Evolutionary conservation across 768 basidiomycete genomes (phyloP).

Genomic region (Auricularia cornea): DNA sequence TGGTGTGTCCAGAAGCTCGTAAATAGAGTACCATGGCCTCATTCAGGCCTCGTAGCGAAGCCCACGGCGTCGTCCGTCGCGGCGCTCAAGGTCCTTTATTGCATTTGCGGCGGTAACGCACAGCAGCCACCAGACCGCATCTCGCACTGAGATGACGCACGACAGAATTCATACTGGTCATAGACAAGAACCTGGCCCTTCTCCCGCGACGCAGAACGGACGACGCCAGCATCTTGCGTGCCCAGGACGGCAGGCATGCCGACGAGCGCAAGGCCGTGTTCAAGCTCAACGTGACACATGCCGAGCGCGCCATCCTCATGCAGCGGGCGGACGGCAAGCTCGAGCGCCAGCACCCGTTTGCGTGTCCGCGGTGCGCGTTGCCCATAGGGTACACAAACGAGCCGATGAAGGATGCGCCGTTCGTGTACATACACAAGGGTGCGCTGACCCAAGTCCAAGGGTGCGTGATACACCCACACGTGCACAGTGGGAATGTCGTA

Average conservation of each 20-base stretch:
- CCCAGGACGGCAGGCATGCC: constrained; percentile 48
- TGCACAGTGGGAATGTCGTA: too few species aligned
- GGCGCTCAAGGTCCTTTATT: constrained; percentile 50
- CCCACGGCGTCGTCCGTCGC: constrained; percentile 74
- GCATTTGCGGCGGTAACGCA: constrained; percentile 85
- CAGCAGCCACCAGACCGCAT: constrained; percentile 36
- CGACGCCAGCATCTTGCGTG: constrained; percentile 70
- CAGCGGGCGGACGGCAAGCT: constrained; percentile 49
- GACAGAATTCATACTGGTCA: constrained; percentile 41
- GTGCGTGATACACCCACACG: too few species aligned
- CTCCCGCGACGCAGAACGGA: constrained; percentile 72
- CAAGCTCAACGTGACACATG: constrained; percentile 72
- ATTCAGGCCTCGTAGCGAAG: constrained; percentile 38
- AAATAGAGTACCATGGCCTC: too few species aligned
- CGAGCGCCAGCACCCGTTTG: constrained; percentile 67
- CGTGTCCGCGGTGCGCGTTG: constrained; percentile 59
- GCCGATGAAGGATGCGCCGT: constrained; percentile 68
- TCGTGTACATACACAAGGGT: constrained; percentile 71
- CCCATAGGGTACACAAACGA: constrained; percentile 69
- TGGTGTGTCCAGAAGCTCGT: constrained; percentile 35
- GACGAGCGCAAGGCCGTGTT: constrained; percentile 56
- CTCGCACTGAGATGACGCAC: not conserved
- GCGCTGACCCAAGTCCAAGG: constrained; percentile 86
- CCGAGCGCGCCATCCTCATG: constrained; percentile 36
- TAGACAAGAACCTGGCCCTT: constrained; percentile 62